Conservation (phyloP, 2,329 filamentous ascomycete species). For the Ilyonectria sp. region DNA sequence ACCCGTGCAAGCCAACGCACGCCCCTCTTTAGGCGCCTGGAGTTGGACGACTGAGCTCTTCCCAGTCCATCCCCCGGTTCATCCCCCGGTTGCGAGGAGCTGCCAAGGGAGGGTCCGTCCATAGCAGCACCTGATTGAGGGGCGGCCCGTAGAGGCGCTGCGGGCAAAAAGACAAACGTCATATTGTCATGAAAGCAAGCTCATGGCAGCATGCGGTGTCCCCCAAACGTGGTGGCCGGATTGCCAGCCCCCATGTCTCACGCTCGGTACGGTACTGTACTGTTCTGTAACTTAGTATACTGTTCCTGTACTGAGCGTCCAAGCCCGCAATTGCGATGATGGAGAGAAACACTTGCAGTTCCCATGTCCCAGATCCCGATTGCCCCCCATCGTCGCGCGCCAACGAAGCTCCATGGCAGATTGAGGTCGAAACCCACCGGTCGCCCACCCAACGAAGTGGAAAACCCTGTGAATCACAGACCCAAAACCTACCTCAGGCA, state of each 20-base stretch:
- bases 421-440: neutral
- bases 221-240: constrained; percentile 6
- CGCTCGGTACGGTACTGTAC: neutral
- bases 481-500: neutral
- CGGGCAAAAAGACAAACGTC: constrained; percentile 4
- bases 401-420: neutral
- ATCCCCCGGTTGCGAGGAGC: neutral
- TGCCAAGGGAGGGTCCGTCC: neutral
- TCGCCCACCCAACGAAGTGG: neutral
- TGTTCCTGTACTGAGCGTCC: neutral
- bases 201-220: constrained; percentile 9
- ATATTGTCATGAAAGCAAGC: constrained; percentile 14
- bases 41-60: neutral
- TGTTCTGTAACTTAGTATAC: neutral
- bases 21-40: constrained; percentile 1
- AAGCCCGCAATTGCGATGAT: neutral
- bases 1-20: neutral
- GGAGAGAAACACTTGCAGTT: neutral
- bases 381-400: constrained; percentile 8
- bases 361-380: constrained; percentile 15
- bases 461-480: neutral
- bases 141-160: neutral
- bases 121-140: constrained; percentile 8
- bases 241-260: constrained; percentile 1
- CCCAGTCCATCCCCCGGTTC: neutral